These are phyloP conservation scores for Fonsecaea pedrosoi DNA, from an alignment of 2,329 filamentous ascomycete species.

Conservation along the genomic window DNA sequence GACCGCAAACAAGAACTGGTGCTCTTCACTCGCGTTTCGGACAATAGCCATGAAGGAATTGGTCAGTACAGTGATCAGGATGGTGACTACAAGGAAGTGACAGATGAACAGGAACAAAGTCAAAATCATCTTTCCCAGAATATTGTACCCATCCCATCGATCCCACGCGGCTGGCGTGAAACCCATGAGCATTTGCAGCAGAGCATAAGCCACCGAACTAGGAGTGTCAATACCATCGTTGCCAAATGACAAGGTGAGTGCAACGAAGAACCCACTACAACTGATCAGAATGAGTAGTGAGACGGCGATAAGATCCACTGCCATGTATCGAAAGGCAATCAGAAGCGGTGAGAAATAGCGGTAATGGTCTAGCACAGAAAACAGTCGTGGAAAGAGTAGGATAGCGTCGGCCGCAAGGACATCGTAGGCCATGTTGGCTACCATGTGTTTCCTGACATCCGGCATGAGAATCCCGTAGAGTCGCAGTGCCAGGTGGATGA, in stretches of 20 bases:
- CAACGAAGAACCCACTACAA: slow-evolving; percentile 94
- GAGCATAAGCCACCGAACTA: slow-evolving; percentile 79
- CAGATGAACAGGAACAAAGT: slow-evolving; percentile 89
- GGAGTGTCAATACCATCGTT: slow-evolving; percentile 71
- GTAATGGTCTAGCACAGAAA: slow-evolving; percentile 92
- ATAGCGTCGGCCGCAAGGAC: slow-evolving; percentile 92
- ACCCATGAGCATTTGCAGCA: slow-evolving; percentile 94
- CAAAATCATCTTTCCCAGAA: slow-evolving; percentile 76
- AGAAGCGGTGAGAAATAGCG: slow-evolving; percentile 94
- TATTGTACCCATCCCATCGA: slow-evolving; percentile 80
- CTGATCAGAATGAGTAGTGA: slow-evolving; percentile 82
- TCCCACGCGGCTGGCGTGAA: slow-evolving; percentile 97
- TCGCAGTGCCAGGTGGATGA: slow-evolving; percentile 88
- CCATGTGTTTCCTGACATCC: slow-evolving; percentile 69
- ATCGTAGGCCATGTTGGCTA: slow-evolving; percentile 88
- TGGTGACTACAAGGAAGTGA: slow-evolving; percentile 93
- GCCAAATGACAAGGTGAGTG: slow-evolving; percentile 82
- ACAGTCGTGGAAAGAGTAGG: slow-evolving; percentile 85
- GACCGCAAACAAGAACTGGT: slow-evolving; percentile 90
- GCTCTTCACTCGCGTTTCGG: slow-evolving; percentile 90
- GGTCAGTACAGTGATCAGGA: slow-evolving; percentile 92
- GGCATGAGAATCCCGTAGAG: slow-evolving; percentile 85
- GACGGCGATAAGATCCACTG: slow-evolving; percentile 83
- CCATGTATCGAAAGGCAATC: slow-evolving; percentile 94
- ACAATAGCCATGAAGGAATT: slow-evolving; percentile 97